Evolutionary conservation across 768 basidiomycete species (phyloP), one percentile per base, ranked within the genome.

Genomic region (Auriculariales sp.): DNA sequence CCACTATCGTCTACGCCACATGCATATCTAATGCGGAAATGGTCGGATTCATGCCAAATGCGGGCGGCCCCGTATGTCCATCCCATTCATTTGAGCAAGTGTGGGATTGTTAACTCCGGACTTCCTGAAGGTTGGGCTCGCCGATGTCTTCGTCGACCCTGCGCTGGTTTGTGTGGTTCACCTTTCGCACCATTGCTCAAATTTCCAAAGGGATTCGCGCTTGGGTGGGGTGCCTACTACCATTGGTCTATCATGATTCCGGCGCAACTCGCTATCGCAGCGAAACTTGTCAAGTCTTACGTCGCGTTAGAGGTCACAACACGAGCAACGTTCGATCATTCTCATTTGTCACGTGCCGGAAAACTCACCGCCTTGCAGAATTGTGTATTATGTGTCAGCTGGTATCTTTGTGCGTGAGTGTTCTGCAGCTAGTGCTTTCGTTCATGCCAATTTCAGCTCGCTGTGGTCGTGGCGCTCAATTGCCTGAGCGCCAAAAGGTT

Each of bases 381-480:
- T 25, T 9, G 6, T 19, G 6, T 44, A 22, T 15, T 44, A 44
- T 15, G 39, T 25, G 39, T 44, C 39, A 0, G 27, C 27, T 19
- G 39, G 22, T 4, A 9, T 44, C 39, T 44, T 44, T 19, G 39
- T 44, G 39, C 39, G 6, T 25, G 15, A n/a, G 9, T 22, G n/a
- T n/a, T n/a, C n/a, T 39, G 2, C 36, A 2, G 12, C 22, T 3
- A 22, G 12, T 11, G 2, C n/a, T n/a, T n/a, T n/a, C n/a, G n/a
- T n/a, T n/a, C n/a, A n/a, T 1, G 36, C 7, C 36, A 39, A 51
- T 30, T 64, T n/a, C n/a, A 49, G 25, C 22, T 66, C 36, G 61
- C 66, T 29, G 54, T 62, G 32, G 60, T 66, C 34, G 54, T 58
- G 35, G 55, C 56, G 30, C 59, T 69, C 63, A 71, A 69, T 58